phyloP scores from a whole-genome alignment of 2,329 filamentous ascomycete genomes.

The Rhinocladiella mackenziei region DNA sequence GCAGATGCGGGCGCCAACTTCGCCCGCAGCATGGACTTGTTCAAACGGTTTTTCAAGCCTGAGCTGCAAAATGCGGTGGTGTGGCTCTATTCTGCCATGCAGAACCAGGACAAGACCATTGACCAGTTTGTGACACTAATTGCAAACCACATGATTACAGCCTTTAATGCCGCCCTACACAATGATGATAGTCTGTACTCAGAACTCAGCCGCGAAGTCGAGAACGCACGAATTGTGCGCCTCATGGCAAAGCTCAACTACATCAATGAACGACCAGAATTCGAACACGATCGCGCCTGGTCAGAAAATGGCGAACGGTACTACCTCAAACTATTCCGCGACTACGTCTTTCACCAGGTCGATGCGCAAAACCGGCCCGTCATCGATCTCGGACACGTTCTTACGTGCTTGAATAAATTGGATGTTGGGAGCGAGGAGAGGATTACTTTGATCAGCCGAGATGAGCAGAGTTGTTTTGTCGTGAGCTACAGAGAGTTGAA shows the following conservation, averaged over 20 bases:
- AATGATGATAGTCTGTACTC: constrained; percentile 69
- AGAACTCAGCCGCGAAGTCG: constrained; percentile 73
- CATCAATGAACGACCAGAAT: constrained; percentile 85
- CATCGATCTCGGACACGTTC: constrained; percentile 80
- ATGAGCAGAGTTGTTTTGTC: constrained; percentile 84
- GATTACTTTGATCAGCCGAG: constrained; percentile 78
- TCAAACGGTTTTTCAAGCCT: constrained; percentile 70
- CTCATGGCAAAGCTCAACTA: constrained; percentile 77
- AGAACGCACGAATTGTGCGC: constrained; percentile 81
- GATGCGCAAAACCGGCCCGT: constrained; percentile 78
- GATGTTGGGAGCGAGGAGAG: constrained; percentile 86
- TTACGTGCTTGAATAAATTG: constrained; percentile 83
- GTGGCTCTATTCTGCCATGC: constrained; percentile 72
- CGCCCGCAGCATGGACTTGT: constrained; percentile 68
- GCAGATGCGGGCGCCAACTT: constrained; percentile 58
- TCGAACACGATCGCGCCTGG: constrained; percentile 73
- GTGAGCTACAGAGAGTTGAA: constrained; percentile 88
- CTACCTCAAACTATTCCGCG: constrained; percentile 87
- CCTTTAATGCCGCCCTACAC: constrained; percentile 75
- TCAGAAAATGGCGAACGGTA: constrained; percentile 90
- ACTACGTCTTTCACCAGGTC: constrained; percentile 96
- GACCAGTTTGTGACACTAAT: constrained; percentile 77
- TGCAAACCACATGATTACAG: constrained; percentile 68
- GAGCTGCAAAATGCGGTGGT: constrained; percentile 74
- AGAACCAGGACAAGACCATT: constrained; percentile 63